Evolutionary conservation across 768 basidiomycete species (phyloP).

Genomic region (Vararia minispora): DNA sequence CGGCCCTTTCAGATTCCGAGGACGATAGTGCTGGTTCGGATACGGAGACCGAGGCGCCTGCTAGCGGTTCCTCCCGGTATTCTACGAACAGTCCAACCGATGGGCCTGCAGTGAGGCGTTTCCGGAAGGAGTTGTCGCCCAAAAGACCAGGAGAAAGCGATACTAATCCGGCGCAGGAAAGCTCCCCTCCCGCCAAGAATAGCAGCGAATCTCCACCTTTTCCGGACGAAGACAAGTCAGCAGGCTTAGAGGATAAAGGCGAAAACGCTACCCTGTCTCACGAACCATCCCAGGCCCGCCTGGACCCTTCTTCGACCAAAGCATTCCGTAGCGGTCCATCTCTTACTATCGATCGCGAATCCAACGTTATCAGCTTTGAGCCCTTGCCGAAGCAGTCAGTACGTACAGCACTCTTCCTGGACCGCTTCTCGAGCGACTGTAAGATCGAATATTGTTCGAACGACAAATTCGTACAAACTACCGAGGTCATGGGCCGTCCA

Average conservation of each 20-base stretch:
- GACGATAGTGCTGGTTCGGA: neutral
- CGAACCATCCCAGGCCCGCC: no score
- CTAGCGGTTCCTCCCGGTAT: neutral
- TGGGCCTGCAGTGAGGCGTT: no score
- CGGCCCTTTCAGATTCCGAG: constrained; percentile 14
- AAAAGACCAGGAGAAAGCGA: no score
- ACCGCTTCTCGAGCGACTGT: constrained; percentile 61
- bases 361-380: constrained; percentile 39
- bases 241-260: no score
- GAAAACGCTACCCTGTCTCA: no score
- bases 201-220: no score
- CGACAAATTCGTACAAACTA: constrained; percentile 50
- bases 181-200: no score
- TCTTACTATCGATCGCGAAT: no score
- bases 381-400: constrained; percentile 60
- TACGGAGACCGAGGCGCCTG: constrained; percentile 1
- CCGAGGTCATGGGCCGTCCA: constrained; percentile 46
- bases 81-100: constrained; percentile 4
- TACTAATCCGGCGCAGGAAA: no score
- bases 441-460: constrained; percentile 66
- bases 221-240: no score
- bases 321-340: no score
- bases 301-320: neutral
- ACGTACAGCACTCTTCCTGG: constrained; percentile 71
- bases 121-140: constrained; percentile 8